Conservation (phyloP, 2,329 filamentous ascomycete species). For the Claviceps arundinis region DNA sequence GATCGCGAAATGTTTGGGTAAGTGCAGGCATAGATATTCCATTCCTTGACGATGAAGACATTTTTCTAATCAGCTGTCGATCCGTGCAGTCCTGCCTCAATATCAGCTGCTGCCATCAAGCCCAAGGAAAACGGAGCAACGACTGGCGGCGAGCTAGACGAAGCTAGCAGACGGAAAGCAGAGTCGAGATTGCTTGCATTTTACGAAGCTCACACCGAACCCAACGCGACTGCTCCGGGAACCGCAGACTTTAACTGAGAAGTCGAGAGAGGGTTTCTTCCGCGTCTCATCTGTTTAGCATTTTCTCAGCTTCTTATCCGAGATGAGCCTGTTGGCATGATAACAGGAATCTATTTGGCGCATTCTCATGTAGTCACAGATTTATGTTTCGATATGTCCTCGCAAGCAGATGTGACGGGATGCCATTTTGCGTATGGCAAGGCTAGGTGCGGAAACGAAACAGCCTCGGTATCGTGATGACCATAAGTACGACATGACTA, state of each 20-base stretch:
- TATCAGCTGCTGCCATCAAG: slow-evolving; percentile 9
- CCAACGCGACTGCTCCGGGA: slow-evolving; percentile 33
- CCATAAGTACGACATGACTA: no score
- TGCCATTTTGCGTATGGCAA: no score
- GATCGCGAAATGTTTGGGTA: slow-evolving; percentile 82
- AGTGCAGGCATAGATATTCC: slow-evolving; percentile 15
- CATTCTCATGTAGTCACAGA: no score
- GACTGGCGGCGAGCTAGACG: slow-evolving; percentile 33
- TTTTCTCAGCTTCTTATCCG: no score
- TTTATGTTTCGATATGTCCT: no score
- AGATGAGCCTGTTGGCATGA: no score
- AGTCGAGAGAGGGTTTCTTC: no score
- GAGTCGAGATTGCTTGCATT: slow-evolving; percentile 38
- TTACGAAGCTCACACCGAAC: slow-evolving; percentile 38
- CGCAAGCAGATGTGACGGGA: no score
- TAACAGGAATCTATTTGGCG: no score
- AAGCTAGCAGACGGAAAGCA: slow-evolving; percentile 34
- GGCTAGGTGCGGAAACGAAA: no score
- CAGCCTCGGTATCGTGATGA: no score
- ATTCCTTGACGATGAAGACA: background rate
- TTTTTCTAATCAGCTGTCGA: background rate
- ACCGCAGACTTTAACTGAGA: slow-evolving; percentile 37
- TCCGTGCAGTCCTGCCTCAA: slow-evolving; percentile 10
- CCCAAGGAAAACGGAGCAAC: slow-evolving; percentile 32
- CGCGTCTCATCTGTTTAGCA: no score